Base-by-base conservation (phyloP, 768 basidiomycete species). In the Suillus subluteus region DNA sequence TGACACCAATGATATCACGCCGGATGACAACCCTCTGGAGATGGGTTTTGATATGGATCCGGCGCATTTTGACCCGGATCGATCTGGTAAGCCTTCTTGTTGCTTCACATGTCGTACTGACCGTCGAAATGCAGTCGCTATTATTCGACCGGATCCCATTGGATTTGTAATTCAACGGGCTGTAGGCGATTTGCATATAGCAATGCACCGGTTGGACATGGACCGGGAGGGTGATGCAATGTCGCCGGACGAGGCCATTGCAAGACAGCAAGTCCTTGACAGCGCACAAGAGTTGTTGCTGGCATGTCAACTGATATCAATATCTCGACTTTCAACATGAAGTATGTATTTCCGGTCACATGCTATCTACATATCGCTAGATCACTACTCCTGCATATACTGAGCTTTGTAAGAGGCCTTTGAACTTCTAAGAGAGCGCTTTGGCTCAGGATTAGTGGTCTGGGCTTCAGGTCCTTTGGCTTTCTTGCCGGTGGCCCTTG, bases 321-420 rank as follows among this genome's bases (percentile, higher is more conserved):
- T 54, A 54, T 30, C 52, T 54, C 26, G 4, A 54, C 52, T 54
- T 30, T 0, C 52, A 54, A 54, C 52, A 26, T 54, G 52, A 54
- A 30, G 26, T 54, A 54, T 54, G 4, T 54, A 54, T 8, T 50
- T 30, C 26, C 3, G 1, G 26, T 16, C 52, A 54, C 16, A 30
- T 18, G 16, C 52, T 52, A 52, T 52, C 6, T 52, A 52, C 50
- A 52, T n/a, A 23, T n/a, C n/a, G n/a, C 35, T 35, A 35, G 35
- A 35, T n/a, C 4, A 23, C 12, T 52, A 30, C 26, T 7, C 15
- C 7, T 30, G 26, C 50, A 52, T 30, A 52, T 52, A 52, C 23
- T 52, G 50, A 52, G 50, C 50, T 26, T 52, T 52, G 15, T 52
- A 52, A 52, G 50, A 52, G 15, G 23, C 50, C 50, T 52, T 52